Base-by-base conservation (phyloP, 257 asterid genomes). In the Solanum pennellii region DNA sequence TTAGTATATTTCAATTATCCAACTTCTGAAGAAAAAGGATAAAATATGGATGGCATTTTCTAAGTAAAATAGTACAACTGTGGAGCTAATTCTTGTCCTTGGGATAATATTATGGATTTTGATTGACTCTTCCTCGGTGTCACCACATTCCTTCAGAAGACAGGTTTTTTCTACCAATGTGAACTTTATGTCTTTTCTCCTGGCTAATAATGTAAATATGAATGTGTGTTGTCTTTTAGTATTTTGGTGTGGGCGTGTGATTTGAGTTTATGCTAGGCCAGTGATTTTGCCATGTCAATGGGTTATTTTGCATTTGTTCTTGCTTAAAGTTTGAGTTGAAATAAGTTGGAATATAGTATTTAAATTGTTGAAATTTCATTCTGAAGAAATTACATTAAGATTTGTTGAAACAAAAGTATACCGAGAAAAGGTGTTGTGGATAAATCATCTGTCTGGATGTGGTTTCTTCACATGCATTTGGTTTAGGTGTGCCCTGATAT, bases 1-100 rank as follows among this genome's bases (percentile, higher is more conserved):
- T 94, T 87, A 92, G 89, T 86, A 52, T 65, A 41, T 68, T 12
- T 16, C 44, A 66, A 35, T 5, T 45, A 49, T 56, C 39, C 60
- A 20, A 27, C 84, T 44, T 77, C 62, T 77, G 84, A 77, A 44
- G n/a, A 9, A 77, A 76, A 15, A 42, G 83, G 39, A 77, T 77
- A 77, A 27, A 42, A 77, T 42, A 44, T 44, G 62, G 60, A 25
- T 75, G 59, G 37, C 59, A 77, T 12, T 25, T 77, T 77, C 20
- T n/a, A 41, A n/a, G 62, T 35, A 37, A 73, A 16, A 73, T 14
- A 75, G 59, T 13, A 12, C 21, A 12, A 76, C 83, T 76, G 20
- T 42, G 83, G 35, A 76, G 60, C 59, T 76, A 41, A 41, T 41
- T 76, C 52, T 7, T 7, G 59, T 41, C 83, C 35, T 41, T 41